Conservation (phyloP, 352 stramenopile species). For the Aphanomyces euteiches region DNA sequence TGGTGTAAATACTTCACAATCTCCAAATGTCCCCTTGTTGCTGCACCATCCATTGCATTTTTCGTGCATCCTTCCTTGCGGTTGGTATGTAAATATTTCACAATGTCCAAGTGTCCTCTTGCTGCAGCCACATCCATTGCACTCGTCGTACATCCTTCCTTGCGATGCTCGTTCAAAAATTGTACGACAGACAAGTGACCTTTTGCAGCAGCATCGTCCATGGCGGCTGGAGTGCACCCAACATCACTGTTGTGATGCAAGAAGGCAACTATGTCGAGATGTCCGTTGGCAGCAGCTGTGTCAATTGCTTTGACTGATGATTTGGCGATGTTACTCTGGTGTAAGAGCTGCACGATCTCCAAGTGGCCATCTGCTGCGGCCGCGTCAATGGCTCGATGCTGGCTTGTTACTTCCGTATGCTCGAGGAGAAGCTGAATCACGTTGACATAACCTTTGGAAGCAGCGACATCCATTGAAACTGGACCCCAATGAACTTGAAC, state of each 20-base stretch:
- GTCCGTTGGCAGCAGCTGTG: not conserved
- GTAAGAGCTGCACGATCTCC: not conserved
- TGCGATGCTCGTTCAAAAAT: slow-evolving; percentile 25
- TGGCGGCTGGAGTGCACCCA: slow-evolving; percentile 10
- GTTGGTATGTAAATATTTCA: slow-evolving; percentile 31
- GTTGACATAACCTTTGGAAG: not conserved
- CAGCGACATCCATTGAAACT: slow-evolving; percentile 8
- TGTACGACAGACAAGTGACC: slow-evolving; percentile 29
- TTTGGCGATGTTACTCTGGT: not conserved
- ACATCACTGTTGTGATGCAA: not conserved
- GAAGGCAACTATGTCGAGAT: not conserved
- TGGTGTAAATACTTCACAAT: slow-evolving; percentile 33
- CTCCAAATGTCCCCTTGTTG: slow-evolving; percentile 32
- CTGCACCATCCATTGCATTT: slow-evolving; percentile 35
- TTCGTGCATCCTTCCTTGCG: slow-evolving; percentile 32
- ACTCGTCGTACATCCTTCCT: slow-evolving; percentile 24
- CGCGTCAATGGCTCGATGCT: not conserved
- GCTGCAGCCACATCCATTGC: slow-evolving; percentile 18
- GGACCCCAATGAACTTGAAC: not conserved
- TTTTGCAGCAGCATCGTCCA: slow-evolving; percentile 23
- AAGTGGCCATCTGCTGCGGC: slow-evolving; percentile 4
- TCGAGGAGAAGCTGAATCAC: not conserved
- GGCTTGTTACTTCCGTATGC: not conserved
- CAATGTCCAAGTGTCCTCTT: slow-evolving; percentile 31
- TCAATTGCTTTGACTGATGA: not conserved